phyloP scores from a whole-genome alignment of 2,329 filamentous ascomycete genomes.

The Xylariaceae sp. region DNA sequence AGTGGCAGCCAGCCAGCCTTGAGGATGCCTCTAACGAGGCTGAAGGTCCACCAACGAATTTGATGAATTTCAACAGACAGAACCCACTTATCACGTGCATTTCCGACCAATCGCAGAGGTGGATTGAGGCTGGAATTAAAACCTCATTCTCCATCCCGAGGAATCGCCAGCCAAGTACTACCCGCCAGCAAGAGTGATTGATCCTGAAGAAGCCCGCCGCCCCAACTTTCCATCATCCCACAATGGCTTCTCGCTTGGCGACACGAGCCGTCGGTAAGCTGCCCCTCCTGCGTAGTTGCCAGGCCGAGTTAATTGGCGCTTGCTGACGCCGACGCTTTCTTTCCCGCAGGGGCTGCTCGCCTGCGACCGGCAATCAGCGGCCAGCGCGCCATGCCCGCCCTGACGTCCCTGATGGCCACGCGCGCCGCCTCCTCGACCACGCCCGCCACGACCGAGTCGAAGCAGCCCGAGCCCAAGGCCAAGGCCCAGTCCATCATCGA shows the following conservation, averaged over 20 bases:
- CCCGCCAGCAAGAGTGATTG: too few species aligned
- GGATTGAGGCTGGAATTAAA: slow-evolving; percentile 23
- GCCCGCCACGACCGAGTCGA: too few species aligned
- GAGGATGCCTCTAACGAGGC: too few species aligned
- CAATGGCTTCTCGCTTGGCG: slow-evolving; percentile 97
- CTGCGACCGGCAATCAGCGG: slow-evolving; percentile 73
- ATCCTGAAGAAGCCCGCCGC: slow-evolving; percentile 8
- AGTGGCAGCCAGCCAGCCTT: too few species aligned
- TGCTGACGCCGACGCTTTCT: slow-evolving; percentile 19
- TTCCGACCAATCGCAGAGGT: slow-evolving; percentile 15
- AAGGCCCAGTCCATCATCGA: slow-evolving; percentile 96
- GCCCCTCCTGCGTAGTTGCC: neutral
- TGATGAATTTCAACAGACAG: too few species aligned
- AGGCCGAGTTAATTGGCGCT: slow-evolving; percentile 4
- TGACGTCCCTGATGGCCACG: slow-evolving; percentile 54
- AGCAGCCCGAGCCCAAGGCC: slow-evolving; percentile 72
- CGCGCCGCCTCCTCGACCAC: slow-evolving; percentile 73
- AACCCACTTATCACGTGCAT: slow-evolving; percentile 20
- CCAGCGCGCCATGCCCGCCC: slow-evolving; percentile 29
- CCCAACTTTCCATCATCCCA: slow-evolving; percentile 46
- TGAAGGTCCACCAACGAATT: too few species aligned
- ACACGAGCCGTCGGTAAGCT: slow-evolving; percentile 88
- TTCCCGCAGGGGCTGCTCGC: slow-evolving; percentile 69
- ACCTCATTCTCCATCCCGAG: slow-evolving; percentile 24
- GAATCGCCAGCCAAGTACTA: slow-evolving; percentile 12